A percentile compares a stretch with the other conserved stretches of the same genome.
These are phyloP conservation scores for Calocybe gangraenosa DNA, from an alignment of 768 basidiomycete genomes.

Conservation along the genomic window DNA sequence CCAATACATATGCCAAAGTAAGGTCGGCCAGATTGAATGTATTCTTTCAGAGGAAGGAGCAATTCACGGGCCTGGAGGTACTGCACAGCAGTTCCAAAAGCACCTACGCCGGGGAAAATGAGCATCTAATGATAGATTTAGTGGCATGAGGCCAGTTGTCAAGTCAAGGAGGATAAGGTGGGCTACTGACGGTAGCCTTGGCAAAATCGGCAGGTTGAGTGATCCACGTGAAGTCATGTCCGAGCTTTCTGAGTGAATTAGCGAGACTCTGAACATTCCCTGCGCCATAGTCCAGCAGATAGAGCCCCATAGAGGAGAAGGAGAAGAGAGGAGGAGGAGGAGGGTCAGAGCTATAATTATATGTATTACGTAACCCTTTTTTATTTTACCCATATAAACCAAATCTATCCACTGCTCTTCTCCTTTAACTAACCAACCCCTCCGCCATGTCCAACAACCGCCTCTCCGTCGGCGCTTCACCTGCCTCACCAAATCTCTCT, in stretches of 20 bases:
- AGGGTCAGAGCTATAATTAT: background rate
- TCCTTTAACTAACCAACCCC: too few relatives aligned
- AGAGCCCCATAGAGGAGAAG: conserved; percentile 46
- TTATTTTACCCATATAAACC: too few relatives aligned
- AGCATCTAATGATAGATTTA: conserved; percentile 58
- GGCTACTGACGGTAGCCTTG: conserved; percentile 76
- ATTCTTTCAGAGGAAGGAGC: conserved; percentile 73
- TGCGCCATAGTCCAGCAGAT: conserved; percentile 94
- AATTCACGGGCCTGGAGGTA: conserved; percentile 71
- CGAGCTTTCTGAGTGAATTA: conserved; percentile 82
- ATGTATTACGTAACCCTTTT: too few relatives aligned
- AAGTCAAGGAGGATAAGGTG: conserved; percentile 6
- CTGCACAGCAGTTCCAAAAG: conserved; percentile 84
- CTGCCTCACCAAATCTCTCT: conserved; percentile 28
- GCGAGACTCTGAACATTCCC: conserved; percentile 93
- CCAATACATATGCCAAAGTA: conserved; percentile 99
- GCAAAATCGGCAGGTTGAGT: conserved; percentile 74
- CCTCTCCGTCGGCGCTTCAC: conserved; percentile 53
- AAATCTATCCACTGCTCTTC: too few relatives aligned
- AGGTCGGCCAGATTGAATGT: conserved; percentile 83
- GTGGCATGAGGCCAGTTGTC: conserved; percentile 5
- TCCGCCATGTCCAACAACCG: conserved; percentile 38
- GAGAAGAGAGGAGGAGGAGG: background rate
- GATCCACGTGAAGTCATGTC: conserved; percentile 89
- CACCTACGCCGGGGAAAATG: conserved; percentile 95